phyloP scores from a whole-genome alignment of 208 protist species.

The Wallacemonas sp. region DNA sequence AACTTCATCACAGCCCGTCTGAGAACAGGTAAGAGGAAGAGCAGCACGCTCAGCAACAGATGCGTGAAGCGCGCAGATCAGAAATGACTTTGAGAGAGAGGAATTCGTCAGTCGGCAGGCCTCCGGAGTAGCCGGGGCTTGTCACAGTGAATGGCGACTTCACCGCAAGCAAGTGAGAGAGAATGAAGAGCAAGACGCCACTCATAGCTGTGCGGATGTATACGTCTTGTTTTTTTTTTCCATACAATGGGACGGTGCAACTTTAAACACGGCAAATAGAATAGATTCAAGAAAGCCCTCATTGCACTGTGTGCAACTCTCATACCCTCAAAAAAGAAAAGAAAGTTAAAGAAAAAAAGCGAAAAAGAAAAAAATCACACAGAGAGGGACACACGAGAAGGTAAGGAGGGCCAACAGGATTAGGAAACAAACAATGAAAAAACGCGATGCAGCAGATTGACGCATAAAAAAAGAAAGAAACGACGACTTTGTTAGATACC shows the following conservation, averaged over 20 bases:
- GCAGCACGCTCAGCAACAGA: too few species aligned
- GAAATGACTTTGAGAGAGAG: too few species aligned
- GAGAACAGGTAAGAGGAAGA: too few species aligned
- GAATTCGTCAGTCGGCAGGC: not conserved
- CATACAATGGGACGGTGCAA: not conserved
- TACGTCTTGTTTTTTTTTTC: not conserved
- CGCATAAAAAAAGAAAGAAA: constrained; percentile 1
- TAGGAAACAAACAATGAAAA: constrained; percentile 2
- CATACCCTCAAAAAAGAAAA: too few species aligned
- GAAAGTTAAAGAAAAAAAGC: constrained; percentile 12
- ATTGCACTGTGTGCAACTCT: too few species aligned
- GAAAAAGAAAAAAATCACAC: not conserved
- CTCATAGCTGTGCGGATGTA: not conserved
- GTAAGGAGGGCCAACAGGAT: not conserved
- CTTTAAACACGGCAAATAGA: not conserved
- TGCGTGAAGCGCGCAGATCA: too few species aligned
- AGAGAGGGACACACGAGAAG: not conserved
- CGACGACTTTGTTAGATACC: too few species aligned
- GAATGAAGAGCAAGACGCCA: not conserved
- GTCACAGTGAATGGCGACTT: too few species aligned
- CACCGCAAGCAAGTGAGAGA: too few species aligned
- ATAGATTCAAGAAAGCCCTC: not conserved
- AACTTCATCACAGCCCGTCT: too few species aligned
- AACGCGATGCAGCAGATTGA: not conserved
- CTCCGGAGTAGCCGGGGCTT: not conserved